Base-by-base conservation (phyloP, 2,329 filamentous ascomycete species). In the Colletotrichum horii region DNA sequence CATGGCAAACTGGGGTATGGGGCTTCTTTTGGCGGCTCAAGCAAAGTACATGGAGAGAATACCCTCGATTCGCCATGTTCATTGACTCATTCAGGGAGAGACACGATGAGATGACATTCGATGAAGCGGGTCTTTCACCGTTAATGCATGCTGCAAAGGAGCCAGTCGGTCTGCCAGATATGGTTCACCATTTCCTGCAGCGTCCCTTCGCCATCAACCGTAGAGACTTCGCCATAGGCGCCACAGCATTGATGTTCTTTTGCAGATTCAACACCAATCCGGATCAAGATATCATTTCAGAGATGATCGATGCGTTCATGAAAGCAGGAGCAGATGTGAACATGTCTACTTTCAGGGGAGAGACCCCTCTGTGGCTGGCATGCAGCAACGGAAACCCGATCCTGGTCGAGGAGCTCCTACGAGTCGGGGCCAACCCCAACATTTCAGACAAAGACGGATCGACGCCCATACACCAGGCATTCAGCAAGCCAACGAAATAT, bases 91-190 rank as follows among this genome's bases (percentile, higher is more conserved):
- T 30, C 16, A 68, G 30, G 16, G 22, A 26, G 12, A 43, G 52
- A 24, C n/a, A 67, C 6, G 24, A 52, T 4, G 32, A 68, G 22
- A 38, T 38, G 22, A 38, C 36, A 9, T 11, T 19, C 8, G 64
- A 73, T 12, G 12, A 58, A 3, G 16, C 26, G 12, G 71, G 73
- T 3, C 70, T 78, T 16, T 77, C 72, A 3, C 32, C 71, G 4
- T 58, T 80, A 3, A 79, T 79, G 76, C 61, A 69, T 34, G 79
- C 78, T 26, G 77, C 76, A 8, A 66, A 67, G 11, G 77, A 55
- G 9, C 24, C 48, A 4, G 12, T 28, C 4, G 75, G 75, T 19
- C 65, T 71, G 4, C 55, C 65, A 8, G 62, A 74, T 15, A 73
- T 80, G 70, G 55, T 80, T 9, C 22, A 75, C 8, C 60, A 75